Evolutionary conservation across 202 grass and related monocot species (phyloP), one percentile per base, ranked within the genome.

Genomic region (Setaria viridis): DNA sequence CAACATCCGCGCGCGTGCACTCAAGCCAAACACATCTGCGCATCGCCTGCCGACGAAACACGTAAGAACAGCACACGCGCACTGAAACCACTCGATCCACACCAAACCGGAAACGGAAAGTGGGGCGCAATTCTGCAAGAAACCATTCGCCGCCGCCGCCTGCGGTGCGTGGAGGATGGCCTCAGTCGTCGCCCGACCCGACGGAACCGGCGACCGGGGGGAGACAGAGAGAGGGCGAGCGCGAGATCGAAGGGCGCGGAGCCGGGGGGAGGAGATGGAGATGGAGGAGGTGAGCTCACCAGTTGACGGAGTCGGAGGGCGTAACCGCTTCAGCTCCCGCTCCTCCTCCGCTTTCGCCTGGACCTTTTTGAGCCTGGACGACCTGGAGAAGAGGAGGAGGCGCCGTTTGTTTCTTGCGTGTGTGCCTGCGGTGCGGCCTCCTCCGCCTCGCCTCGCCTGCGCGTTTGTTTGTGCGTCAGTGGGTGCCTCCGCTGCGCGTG

Each of bases 281-380:
- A 25, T 25, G 25, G 17, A 20, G 65, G 25, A 25, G 65, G 20
- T 54, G 84, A 80, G 84, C 84, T 86, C 76, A 86, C 73, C 77
- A 80, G 84, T 86, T 65, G 79, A 76, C 72, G 84, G 73, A 47
- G 58, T 6, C 58, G 82, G 50, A 21, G 51, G 51, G 16, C 4
- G 19, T 21, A 87, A 83, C 72, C 72, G 54, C 85, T 67, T 86
- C 85, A 86, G 85, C 77, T 86, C 84, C 69, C 19, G 33, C 21
- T 72, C 5, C 4, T 55, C 21, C 19, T 21, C 39, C 17, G 39
- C 42, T 19, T 53, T 37, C 34, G 32, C 50, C 72, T 41, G 25
- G 25, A 25, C 25, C 25, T 25, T 25, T 5, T 5, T 41, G 39
- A 2, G 39, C 19, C 35, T 70, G 70, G 70, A 41, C 12, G 25